A percentile compares a stretch with the other conserved stretches of the same genome.
These are phyloP conservation scores for Verticillium nubilum DNA, from an alignment of 2,329 filamentous ascomycete species.

Conservation along the genomic window DNA sequence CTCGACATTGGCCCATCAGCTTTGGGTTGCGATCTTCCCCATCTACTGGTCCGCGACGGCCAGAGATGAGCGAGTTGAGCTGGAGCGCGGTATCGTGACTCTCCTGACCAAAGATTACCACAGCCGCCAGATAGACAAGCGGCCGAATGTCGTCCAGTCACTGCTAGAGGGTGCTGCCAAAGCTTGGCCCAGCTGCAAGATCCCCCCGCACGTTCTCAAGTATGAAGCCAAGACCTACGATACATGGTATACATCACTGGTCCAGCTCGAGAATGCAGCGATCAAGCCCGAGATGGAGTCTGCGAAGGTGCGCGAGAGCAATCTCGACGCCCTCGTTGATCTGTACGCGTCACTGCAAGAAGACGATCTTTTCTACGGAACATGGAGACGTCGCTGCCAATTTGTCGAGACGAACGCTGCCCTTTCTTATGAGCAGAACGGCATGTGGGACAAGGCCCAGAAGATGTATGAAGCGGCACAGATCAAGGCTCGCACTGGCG, in stretches of 20 bases:
- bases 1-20: slow-evolving; percentile 71
- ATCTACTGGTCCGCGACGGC: slow-evolving; percentile 87
- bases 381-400: slow-evolving; percentile 89
- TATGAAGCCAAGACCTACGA: slow-evolving; percentile 92
- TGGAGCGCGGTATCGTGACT: slow-evolving; percentile 86
- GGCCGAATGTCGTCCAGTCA: slow-evolving; percentile 92
- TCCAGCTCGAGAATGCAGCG: slow-evolving; percentile 84
- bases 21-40: slow-evolving; percentile 89
- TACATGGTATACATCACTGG: slow-evolving; percentile 92
- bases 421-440: slow-evolving; percentile 95
- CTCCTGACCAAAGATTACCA: slow-evolving; percentile 95
- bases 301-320: slow-evolving; percentile 80
- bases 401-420: slow-evolving; percentile 98
- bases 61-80: slow-evolving; percentile 81
- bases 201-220: slow-evolving; percentile 94
- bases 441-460: slow-evolving; percentile 99
- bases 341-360: slow-evolving; percentile 87
- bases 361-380: slow-evolving; percentile 95
- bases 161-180: slow-evolving; percentile 83
- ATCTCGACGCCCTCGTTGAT: slow-evolving; percentile 90
- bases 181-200: slow-evolving; percentile 80
- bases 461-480: slow-evolving; percentile 95
- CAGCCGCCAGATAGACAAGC: slow-evolving; percentile 85
- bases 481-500: slow-evolving; percentile 91
- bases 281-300: slow-evolving; percentile 83